phyloP scores from a whole-genome alignment of 202 grass and related monocot species.

The Eragrostis tef region DNA sequence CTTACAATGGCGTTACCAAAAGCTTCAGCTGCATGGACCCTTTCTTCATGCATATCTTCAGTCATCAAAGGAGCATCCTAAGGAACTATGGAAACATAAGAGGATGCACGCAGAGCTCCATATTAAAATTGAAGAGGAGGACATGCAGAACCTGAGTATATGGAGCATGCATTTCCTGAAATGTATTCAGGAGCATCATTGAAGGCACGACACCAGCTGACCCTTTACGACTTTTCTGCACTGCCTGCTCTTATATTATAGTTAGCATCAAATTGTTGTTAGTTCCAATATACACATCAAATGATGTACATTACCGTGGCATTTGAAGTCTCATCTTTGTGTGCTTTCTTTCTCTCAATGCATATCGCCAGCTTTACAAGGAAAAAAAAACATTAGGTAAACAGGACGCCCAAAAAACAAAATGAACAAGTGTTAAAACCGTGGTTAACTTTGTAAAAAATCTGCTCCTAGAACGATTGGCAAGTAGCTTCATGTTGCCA shows the following conservation, averaged over 20 bases:
- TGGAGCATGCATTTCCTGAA: conserved; percentile 92
- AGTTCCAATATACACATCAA: conserved; percentile 26
- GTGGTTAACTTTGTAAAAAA: conserved; percentile 9
- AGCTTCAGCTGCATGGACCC: conserved; percentile 83
- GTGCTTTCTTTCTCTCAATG: conserved; percentile 82
- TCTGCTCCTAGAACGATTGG: neutral
- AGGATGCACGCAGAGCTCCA: conserved; percentile 16
- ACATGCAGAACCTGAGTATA: conserved; percentile 87
- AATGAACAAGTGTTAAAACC: conserved; percentile 9
- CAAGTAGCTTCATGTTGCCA: neutral
- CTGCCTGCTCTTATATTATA: conserved; percentile 52
- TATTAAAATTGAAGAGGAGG: conserved; percentile 36
- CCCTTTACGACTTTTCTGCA: conserved; percentile 61
- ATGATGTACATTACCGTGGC: conserved; percentile 53
- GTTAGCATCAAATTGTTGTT: conserved; percentile 38
- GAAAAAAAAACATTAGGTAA: conserved; percentile 26
- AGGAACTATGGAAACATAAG: conserved; percentile 57
- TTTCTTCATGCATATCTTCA: conserved; percentile 99
- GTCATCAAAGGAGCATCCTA: conserved; percentile 97
- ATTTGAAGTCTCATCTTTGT: conserved; percentile 56
- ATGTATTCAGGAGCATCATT: conserved; percentile 84
- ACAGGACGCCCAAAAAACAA: neutral
- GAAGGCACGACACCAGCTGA: conserved; percentile 77
- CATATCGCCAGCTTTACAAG: conserved; percentile 79
- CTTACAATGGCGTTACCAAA: conserved; percentile 82